Percentiles rank a stretch among this genome's conserved stretches.
phyloP scores from a whole-genome alignment of 106 monocot species.

The Dactylorhiza incarnata region DNA sequence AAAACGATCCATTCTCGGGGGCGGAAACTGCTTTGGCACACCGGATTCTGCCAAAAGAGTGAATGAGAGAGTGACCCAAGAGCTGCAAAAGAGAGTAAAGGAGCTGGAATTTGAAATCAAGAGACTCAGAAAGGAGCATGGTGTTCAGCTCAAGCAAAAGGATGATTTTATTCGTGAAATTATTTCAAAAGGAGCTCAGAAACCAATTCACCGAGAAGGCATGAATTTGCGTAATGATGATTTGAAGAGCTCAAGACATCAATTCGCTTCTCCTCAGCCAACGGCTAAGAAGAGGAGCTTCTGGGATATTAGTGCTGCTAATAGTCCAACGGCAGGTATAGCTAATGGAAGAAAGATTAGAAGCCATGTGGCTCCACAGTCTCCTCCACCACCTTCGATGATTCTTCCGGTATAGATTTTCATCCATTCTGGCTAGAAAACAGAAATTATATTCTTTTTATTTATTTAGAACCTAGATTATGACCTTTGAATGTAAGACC shows the following conservation, averaged over 20 bases:
- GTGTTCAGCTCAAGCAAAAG: slow-evolving; percentile 52
- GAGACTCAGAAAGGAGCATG: slow-evolving; percentile 58
- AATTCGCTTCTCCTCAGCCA: slow-evolving; percentile 53
- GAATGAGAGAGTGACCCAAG: slow-evolving; percentile 9
- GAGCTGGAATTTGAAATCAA: slow-evolving; percentile 45
- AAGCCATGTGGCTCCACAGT: slow-evolving; percentile 47
- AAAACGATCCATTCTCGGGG: slow-evolving; percentile 51
- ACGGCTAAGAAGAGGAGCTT: slow-evolving; percentile 80
- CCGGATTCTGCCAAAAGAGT: slow-evolving; percentile 41
- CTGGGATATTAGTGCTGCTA: slow-evolving; percentile 69
- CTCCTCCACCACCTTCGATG: slow-evolving; percentile 57
- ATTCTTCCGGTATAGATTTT: slow-evolving; percentile 63
- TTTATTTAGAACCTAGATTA: background rate
- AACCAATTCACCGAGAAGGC: background rate
- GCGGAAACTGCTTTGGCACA: slow-evolving; percentile 61
- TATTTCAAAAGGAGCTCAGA: slow-evolving; percentile 24
- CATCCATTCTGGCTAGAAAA: background rate
- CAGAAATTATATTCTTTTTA: background rate
- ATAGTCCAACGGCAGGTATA: slow-evolving; percentile 51
- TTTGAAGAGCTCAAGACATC: slow-evolving; percentile 48
- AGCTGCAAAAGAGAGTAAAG: slow-evolving; percentile 35
- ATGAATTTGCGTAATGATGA: slow-evolving; percentile 11
- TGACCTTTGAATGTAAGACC: background rate
- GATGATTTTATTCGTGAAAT: slow-evolving; percentile 52
- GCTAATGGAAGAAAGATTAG: slow-evolving; percentile 69